These are phyloP conservation scores for Cicer pinnatifidum DNA, from an alignment of 306 rosid genomes.

Conservation along the genomic window DNA sequence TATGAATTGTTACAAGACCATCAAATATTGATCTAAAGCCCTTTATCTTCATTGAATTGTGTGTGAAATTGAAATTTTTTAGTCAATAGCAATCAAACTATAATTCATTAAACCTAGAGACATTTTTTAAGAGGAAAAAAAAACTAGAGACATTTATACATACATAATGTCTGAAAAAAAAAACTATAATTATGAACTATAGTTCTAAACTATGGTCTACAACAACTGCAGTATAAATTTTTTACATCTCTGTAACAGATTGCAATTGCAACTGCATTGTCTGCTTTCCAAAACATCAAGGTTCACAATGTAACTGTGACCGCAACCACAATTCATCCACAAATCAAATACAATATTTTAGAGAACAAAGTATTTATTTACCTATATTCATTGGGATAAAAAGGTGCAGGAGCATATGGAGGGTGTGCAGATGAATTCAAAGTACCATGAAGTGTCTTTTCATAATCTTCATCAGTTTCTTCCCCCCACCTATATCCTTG, in stretches of 20 bases:
- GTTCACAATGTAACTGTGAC: background rate
- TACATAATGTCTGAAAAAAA: background rate
- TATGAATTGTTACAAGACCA: constrained; percentile 33
- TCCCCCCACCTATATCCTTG: constrained; percentile 62
- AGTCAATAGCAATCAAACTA: background rate
- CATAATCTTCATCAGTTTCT: constrained; percentile 58
- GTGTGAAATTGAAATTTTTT: no score
- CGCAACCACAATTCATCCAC: no score
- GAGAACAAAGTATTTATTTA: constrained; percentile 31
- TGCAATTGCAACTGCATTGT: background rate
- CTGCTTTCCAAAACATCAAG: background rate
- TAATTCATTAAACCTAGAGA: background rate
- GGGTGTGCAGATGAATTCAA: constrained; percentile 57
- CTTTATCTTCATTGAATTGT: background rate
- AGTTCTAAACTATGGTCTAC: background rate
- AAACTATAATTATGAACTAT: background rate
- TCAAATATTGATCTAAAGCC: background rate
- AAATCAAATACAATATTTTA: constrained; percentile 9
- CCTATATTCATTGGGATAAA: constrained; percentile 60
- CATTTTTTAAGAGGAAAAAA: no score
- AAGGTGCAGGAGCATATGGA: constrained; percentile 57
- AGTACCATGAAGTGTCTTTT: constrained; percentile 44
- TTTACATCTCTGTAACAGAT: background rate
- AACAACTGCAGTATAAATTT: background rate
- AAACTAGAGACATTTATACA: background rate